Percentiles rank a stretch among this genome's conserved stretches.
These are phyloP conservation scores for Solanum sejunctum DNA, from an alignment of 257 asterid genomes.

Conservation along the genomic window DNA sequence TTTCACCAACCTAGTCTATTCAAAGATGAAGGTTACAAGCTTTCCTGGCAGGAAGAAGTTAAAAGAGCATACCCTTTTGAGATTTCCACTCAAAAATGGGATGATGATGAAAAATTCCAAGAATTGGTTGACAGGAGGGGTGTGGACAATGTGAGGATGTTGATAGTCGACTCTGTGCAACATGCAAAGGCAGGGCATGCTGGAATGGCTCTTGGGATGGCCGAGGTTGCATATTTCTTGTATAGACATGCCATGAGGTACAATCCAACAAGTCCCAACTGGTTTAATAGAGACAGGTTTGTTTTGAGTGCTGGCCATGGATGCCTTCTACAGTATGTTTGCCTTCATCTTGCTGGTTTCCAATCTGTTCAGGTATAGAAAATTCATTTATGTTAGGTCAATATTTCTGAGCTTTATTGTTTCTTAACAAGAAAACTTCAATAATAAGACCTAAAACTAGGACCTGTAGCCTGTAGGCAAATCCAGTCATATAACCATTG, in stretches of 20 bases:
- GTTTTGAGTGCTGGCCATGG: slow-evolving; percentile 56
- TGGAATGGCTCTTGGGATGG: slow-evolving; percentile 51
- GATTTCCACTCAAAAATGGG: not conserved
- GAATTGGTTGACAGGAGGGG: slow-evolving; percentile 33
- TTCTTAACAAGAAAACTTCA: not conserved
- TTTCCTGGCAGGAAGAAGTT: slow-evolving; percentile 28
- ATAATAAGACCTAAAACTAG: not conserved
- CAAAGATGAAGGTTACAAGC: slow-evolving; percentile 17
- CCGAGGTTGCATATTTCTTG: slow-evolving; percentile 27
- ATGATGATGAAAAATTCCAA: slow-evolving; percentile 20
- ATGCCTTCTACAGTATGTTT: slow-evolving; percentile 45
- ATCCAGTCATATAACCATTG: not conserved
- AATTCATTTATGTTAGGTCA: not conserved
- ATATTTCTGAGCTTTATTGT: not conserved
- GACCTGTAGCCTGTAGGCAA: not conserved
- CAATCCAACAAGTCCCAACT: slow-evolving; percentile 24
- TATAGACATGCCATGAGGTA: slow-evolving; percentile 32
- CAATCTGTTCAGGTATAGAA: slow-evolving; percentile 38
- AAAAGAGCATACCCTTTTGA: slow-evolving; percentile 12
- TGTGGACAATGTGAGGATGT: slow-evolving; percentile 38
- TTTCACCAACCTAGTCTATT: not conserved
- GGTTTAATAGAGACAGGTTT: slow-evolving; percentile 52
- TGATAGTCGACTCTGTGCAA: slow-evolving; percentile 36
- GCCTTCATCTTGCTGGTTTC: slow-evolving; percentile 51
- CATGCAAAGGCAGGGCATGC: slow-evolving; percentile 47